A percentile compares a stretch with the other conserved stretches of the same genome.
Conservation (phyloP, 495 filamentous ascomycete species). For the Choiromyces venosus region DNA sequence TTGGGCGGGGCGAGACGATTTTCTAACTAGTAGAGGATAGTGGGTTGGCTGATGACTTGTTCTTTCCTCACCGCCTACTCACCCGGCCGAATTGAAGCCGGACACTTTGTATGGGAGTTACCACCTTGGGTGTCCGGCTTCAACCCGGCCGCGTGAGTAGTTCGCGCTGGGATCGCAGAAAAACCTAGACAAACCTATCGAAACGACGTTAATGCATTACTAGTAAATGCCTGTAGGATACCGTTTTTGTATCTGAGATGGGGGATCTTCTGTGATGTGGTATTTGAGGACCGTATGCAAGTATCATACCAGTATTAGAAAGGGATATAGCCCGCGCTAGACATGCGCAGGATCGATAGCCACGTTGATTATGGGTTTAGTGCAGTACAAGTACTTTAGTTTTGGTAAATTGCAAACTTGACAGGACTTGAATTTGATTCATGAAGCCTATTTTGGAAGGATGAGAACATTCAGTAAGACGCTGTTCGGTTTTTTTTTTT, state of each 20-base stretch:
- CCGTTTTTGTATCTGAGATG: background rate
- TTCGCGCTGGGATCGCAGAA: background rate
- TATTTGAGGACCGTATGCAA: background rate
- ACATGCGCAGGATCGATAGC: background rate
- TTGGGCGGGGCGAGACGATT: background rate
- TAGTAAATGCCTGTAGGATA: background rate
- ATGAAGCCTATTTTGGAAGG: background rate
- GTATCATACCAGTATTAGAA: too few species aligned
- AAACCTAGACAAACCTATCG: background rate
- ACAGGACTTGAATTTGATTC: background rate
- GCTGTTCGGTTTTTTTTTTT: background rate
- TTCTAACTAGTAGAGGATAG: background rate
- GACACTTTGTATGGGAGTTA: too few species aligned
- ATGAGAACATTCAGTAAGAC: background rate
- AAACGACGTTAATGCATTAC: background rate
- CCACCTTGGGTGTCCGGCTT: too few species aligned
- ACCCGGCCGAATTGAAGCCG: too few species aligned
- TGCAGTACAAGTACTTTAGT: background rate
- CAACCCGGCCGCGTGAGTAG: too few species aligned
- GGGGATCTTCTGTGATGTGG: background rate
- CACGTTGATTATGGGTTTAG: background rate
- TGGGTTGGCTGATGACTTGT: background rate
- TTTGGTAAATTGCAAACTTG: background rate
- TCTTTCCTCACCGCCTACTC: background rate
- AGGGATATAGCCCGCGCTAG: background rate